Percentiles rank a stretch among this genome's conserved stretches.
Evolutionary conservation across 495 filamentous ascomycete genomes (phyloP).

Genomic region (Penicillium soppii): DNA sequence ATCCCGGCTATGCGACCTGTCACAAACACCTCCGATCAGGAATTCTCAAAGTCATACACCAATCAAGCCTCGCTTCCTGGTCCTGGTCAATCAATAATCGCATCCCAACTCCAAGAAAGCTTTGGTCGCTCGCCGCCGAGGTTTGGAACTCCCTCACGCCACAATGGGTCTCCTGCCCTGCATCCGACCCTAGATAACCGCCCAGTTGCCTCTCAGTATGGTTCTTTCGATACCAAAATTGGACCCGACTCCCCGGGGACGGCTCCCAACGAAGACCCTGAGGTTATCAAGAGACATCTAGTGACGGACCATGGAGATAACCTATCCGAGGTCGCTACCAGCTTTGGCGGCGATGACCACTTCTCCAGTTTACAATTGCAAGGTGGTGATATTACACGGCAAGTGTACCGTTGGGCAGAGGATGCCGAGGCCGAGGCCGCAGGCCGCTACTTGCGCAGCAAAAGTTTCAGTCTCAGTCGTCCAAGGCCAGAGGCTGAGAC

Average conservation of each 20-base stretch:
- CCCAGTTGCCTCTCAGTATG: constrained; percentile 65
- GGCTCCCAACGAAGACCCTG: constrained; percentile 70
- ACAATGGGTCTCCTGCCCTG: constrained; percentile 54
- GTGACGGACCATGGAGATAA: constrained; percentile 51
- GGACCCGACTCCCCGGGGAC: constrained; percentile 33
- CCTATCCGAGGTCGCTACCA: constrained; percentile 43
- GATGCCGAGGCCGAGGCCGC: constrained; percentile 62
- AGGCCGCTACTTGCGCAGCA: constrained; percentile 61
- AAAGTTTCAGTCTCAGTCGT: constrained; percentile 77
- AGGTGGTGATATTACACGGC: constrained; percentile 89
- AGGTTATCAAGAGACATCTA: constrained; percentile 78
- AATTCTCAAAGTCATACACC: constrained; percentile 34
- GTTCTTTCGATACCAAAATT: constrained; percentile 69
- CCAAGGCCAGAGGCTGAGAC: constrained; percentile 75
- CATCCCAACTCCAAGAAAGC: constrained; percentile 68
- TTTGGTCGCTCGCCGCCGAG: constrained; percentile 51
- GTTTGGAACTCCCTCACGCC: constrained; percentile 52
- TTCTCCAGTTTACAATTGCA: constrained; percentile 92
- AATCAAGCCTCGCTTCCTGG: constrained; percentile 52
- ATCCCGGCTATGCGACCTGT: constrained; percentile 28
- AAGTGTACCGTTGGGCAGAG: constrained; percentile 93
- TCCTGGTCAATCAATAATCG: constrained; percentile 73
- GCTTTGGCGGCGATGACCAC: constrained; percentile 66
- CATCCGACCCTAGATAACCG: constrained; percentile 44
- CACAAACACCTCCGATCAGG: constrained; percentile 21